phyloP scores from a whole-genome alignment of 495 filamentous ascomycete genomes.

The Hypoxylon lenormandii region DNA sequence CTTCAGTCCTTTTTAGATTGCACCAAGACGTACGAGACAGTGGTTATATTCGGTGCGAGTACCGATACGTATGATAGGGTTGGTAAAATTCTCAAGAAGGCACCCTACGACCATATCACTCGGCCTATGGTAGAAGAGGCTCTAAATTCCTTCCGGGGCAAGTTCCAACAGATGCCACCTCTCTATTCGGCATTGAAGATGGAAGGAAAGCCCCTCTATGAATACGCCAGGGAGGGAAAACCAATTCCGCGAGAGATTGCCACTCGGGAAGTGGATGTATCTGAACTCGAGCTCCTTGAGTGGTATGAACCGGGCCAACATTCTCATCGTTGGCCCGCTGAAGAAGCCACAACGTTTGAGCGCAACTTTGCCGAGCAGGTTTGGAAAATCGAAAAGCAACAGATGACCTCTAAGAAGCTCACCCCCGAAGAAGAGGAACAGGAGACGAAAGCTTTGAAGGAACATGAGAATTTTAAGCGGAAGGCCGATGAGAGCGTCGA shows the following conservation, averaged over 20 bases:
- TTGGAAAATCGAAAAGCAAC: constrained; percentile 64
- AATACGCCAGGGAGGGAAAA: constrained; percentile 92
- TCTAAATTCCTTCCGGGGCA: constrained; percentile 80
- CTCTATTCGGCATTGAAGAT: constrained; percentile 91
- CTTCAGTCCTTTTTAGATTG: constrained; percentile 81
- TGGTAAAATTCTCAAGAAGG: constrained; percentile 81
- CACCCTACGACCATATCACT: constrained; percentile 81
- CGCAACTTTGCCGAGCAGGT: constrained; percentile 79
- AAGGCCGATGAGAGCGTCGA: constrained; percentile 61
- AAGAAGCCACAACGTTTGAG: constrained; percentile 77
- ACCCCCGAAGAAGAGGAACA: constrained; percentile 62
- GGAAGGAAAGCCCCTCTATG: constrained; percentile 90
- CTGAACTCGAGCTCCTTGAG: constrained; percentile 80
- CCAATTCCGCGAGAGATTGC: constrained; percentile 85
- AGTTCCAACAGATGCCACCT: constrained; percentile 90
- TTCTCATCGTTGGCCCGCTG: constrained; percentile 75
- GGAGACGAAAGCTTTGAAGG: constrained; percentile 58
- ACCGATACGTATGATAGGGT: constrained; percentile 91
- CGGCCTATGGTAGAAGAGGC: constrained; percentile 80
- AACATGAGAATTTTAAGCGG: constrained; percentile 61
- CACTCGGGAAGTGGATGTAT: constrained; percentile 78
- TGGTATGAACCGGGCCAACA: constrained; percentile 89
- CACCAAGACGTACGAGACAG: constrained; percentile 90
- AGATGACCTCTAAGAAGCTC: constrained; percentile 55
- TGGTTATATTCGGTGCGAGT: constrained; percentile 88